These are phyloP conservation scores for Anisodus tanguticus DNA, from an alignment of 257 asterid genomes.

Conservation along the genomic window DNA sequence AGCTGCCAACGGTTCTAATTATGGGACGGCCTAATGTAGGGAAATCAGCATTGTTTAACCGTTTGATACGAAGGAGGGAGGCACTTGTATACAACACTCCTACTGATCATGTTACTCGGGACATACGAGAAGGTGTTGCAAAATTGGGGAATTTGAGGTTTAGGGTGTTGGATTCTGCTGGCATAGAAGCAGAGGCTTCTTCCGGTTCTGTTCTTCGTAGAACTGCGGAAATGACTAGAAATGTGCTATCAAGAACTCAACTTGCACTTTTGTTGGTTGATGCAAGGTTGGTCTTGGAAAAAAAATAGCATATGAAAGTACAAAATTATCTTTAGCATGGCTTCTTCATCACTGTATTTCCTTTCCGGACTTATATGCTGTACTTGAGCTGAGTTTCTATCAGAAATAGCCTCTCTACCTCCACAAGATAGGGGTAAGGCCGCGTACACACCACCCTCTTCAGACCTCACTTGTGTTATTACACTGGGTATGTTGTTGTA, in stretches of 20 bases:
- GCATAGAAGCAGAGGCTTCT: slow-evolving; percentile 97
- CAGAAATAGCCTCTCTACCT: too few relatives aligned
- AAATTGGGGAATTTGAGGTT: slow-evolving; percentile 89
- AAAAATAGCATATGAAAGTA: background rate
- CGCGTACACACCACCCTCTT: too few relatives aligned
- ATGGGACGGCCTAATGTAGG: slow-evolving; percentile 98
- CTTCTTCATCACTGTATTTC: too few relatives aligned
- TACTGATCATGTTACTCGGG: slow-evolving; percentile 92
- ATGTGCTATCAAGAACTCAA: slow-evolving; percentile 72
- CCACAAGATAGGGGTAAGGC: too few relatives aligned
- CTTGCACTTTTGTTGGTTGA: slow-evolving; percentile 76
- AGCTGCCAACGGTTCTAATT: slow-evolving; percentile 80
- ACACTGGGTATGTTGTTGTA: background rate
- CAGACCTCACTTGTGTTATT: too few relatives aligned
- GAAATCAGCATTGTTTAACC: slow-evolving; percentile 89
- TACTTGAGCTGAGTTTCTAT: too few relatives aligned
- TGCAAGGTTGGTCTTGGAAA: slow-evolving; percentile 57
- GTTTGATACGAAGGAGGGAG: slow-evolving; percentile 96
- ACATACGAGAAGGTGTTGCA: slow-evolving; percentile 93
- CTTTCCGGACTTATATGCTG: too few relatives aligned
- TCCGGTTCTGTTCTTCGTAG: slow-evolving; percentile 94
- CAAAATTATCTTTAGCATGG: too few relatives aligned
- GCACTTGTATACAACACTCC: slow-evolving; percentile 98
- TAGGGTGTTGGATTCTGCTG: slow-evolving; percentile 94
- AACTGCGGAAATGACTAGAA: slow-evolving; percentile 90